phyloP scores from a whole-genome alignment of 345 rosid genomes.

The Sapria himalayana region DNA sequence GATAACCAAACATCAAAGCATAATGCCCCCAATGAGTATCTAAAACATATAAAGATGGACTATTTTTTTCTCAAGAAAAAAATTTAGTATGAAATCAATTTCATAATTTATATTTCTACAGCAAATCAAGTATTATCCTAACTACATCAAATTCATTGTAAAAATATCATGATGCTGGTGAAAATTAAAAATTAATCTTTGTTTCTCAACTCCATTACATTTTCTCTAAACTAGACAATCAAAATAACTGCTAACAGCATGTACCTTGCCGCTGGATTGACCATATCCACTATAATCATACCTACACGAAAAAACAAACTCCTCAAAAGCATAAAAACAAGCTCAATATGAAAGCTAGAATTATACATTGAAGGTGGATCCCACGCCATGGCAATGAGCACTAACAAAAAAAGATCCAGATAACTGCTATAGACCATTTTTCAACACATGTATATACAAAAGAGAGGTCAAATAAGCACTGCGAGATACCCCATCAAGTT shows the following conservation, averaged over 20 bases:
- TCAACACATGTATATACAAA: background rate
- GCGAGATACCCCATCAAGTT: slow-evolving; percentile 90
- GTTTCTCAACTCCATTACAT: too few relatives aligned
- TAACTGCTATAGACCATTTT: background rate
- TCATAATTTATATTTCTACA: too few relatives aligned
- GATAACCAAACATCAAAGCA: too few relatives aligned
- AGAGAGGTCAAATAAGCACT: slow-evolving; percentile 4
- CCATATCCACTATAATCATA: slow-evolving; percentile 95
- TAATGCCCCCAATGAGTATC: too few relatives aligned
- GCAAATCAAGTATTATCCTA: too few relatives aligned
- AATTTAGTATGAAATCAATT: too few relatives aligned
- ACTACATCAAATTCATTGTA: too few relatives aligned
- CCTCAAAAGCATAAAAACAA: background rate
- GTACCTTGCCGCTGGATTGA: slow-evolving; percentile 69
- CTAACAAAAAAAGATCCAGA: background rate
- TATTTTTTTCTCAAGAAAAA: too few relatives aligned
- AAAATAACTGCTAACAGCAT: background rate
- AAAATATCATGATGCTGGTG: too few relatives aligned
- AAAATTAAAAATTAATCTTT: too few relatives aligned
- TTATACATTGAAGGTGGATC: background rate
- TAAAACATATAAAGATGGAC: too few relatives aligned
- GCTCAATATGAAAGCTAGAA: background rate
- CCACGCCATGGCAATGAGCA: background rate
- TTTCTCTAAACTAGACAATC: background rate
- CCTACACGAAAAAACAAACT: slow-evolving; percentile 23